Evolutionary conservation across 805 yeast species (phyloP).

Genomic region (Kuraishia cidri): DNA sequence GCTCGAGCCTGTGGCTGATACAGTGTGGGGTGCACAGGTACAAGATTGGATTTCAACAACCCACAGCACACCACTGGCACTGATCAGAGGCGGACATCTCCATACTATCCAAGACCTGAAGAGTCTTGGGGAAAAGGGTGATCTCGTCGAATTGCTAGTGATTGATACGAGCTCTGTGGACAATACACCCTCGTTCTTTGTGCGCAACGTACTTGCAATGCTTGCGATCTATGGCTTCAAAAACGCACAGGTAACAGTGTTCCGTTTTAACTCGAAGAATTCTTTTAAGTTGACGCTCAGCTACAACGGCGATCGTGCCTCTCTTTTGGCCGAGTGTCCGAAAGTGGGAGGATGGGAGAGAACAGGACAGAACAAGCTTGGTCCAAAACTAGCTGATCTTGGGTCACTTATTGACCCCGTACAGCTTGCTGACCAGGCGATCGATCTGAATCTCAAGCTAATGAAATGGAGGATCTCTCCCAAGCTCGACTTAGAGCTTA

Average conservation of each 20-base stretch:
- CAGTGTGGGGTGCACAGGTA: not conserved
- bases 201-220: conserved; percentile 17
- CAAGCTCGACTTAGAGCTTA: conserved; percentile 55
- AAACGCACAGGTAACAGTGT: conserved; percentile 27
- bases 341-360: conserved; percentile 87
- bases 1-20: conserved; percentile 4
- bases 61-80: not conserved
- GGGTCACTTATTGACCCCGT: conserved; percentile 75
- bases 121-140: not conserved
- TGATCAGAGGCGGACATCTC: not conserved
- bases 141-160: conserved; percentile 4
- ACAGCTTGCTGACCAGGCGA: conserved; percentile 83
- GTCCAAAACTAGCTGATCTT: conserved; percentile 78
- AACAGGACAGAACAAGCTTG: conserved; percentile 59
- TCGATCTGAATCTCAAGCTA: conserved; percentile 79
- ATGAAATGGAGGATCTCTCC: conserved; percentile 98
- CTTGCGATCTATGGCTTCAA: conserved; percentile 22
- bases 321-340: conserved; percentile 14
- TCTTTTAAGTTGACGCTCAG: conserved; percentile 19
- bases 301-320: conserved; percentile 7
- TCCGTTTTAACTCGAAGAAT: conserved; percentile 19
- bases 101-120: no score
- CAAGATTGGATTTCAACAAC: conserved; percentile 6
- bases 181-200: conserved; percentile 10
- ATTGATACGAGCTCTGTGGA: conserved; percentile 15